Conservation (phyloP, 83 land plant genomes). For the Diphasiastrum complanatum region DNA sequence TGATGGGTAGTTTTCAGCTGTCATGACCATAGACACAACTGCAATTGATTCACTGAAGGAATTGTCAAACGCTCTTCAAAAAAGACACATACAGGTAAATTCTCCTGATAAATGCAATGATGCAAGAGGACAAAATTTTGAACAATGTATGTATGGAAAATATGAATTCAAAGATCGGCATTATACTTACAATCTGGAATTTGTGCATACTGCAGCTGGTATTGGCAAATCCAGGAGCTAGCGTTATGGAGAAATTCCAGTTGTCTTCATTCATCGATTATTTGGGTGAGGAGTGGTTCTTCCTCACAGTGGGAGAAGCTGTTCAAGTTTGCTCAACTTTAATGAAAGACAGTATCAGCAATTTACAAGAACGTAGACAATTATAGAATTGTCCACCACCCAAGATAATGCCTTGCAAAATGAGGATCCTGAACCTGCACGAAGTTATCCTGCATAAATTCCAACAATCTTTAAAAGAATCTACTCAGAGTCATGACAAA, state of each 20-base stretch:
- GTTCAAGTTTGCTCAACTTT: conserved; percentile 1
- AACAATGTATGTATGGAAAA: too few relatives aligned
- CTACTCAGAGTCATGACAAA: too few relatives aligned
- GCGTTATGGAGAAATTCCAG: not conserved
- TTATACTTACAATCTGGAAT: not conserved
- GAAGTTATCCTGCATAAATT: too few relatives aligned
- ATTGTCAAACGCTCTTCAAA: not conserved
- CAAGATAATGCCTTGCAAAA: too few relatives aligned
- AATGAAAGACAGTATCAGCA: too few relatives aligned
- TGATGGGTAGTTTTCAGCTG: not conserved
- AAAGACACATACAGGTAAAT: not conserved
- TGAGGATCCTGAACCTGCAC: too few relatives aligned
- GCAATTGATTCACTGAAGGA: not conserved
- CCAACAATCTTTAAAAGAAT: too few relatives aligned
- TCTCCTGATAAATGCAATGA: not conserved
- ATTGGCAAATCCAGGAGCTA: not conserved
- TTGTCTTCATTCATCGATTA: not conserved
- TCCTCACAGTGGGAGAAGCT: not conserved
- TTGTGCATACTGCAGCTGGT: not conserved
- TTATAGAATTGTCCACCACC: too few relatives aligned
- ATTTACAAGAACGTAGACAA: too few relatives aligned
- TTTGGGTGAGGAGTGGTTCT: not conserved
- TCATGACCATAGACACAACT: not conserved
- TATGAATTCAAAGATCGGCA: not conserved
- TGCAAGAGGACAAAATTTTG: too few relatives aligned